Evolutionary conservation across 129 eudicot genomes (phyloP), one percentile per base, ranked within the genome.

Genomic region (Escallonia rubra): DNA sequence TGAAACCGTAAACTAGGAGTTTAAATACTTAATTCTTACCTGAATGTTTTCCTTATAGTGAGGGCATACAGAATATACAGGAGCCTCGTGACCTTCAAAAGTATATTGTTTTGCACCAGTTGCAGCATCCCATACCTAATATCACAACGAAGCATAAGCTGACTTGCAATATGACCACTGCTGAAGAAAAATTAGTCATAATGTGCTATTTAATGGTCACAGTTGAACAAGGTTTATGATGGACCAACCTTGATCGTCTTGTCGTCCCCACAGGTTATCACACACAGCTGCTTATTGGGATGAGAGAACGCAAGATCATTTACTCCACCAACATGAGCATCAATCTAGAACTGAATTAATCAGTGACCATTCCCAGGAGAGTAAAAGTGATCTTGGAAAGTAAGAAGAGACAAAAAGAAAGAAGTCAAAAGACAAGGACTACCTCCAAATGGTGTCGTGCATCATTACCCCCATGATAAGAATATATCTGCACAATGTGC

Each of bases 321-420:
- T 59, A 90, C 97, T 74, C 97, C 95, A 62, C 97, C 97, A 69
- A 78, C 79, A 81, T 90, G 95, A 70, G 95, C 95, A 80, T 90
- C 97, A 72, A 90, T 78, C 97, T 90, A 56, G 59, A 71, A 73
- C 38, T 6, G 45, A 64, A 72, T 39, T 8, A 51, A 49, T 8
- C 65, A 54, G 15, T 9, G 71, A 77, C 74, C 54, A 57, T 47
- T 65, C 43, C 43, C 57, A 23, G 7, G 4, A 5, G 10, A 54
- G 0, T 5, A 39, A 16, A 4, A 58, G 15, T n/a, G n/a, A 67
- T 46, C 11, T 8, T 50, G 10, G 44, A 64, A 56, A 72, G 34
- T 1, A 23, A 43, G 9, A 11, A 71, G 54, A 50, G 39, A 60
- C 52, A 41, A 15, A 13, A 45, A 75, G 40, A 41, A 9, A 43